Evolutionary conservation across 441 rosid species (phyloP).

Genomic region (Isatis lusitanica): DNA sequence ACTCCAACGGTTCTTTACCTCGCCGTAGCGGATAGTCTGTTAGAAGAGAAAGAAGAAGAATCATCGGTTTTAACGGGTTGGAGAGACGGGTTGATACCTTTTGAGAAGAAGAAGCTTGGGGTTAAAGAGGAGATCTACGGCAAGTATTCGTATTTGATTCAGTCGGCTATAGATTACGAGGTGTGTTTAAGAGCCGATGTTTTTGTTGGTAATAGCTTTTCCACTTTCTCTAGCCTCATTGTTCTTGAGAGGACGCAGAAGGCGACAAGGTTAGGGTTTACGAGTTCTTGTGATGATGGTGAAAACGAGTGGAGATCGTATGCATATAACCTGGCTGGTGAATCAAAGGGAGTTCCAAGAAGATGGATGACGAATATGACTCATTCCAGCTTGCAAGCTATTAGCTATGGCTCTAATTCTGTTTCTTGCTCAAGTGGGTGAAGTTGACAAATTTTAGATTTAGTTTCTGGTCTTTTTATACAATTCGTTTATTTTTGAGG

Average conservation of each 20-base stretch:
- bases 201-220: slow-evolving; percentile 88
- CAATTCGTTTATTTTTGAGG: slow-evolving; percentile 29
- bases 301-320: slow-evolving; percentile 78
- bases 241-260: slow-evolving; percentile 89
- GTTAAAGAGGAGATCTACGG: slow-evolving; percentile 59
- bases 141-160: slow-evolving; percentile 78
- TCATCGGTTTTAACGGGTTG: slow-evolving; percentile 71
- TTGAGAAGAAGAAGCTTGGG: slow-evolving; percentile 80
- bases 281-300: slow-evolving; percentile 50
- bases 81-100: slow-evolving; percentile 69
- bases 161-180: slow-evolving; percentile 91
- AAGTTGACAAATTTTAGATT: slow-evolving; percentile 8
- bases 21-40: slow-evolving; percentile 85
- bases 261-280: slow-evolving; percentile 57
- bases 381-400: slow-evolving; percentile 69
- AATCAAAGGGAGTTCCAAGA: slow-evolving; percentile 54
- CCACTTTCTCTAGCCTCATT: slow-evolving; percentile 92
- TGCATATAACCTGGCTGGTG: slow-evolving; percentile 77
- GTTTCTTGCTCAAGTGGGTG: slow-evolving; percentile 60
- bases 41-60: slow-evolving; percentile 48
- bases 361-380: slow-evolving; percentile 92
- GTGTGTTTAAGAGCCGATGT: slow-evolving; percentile 84
- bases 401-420: slow-evolving; percentile 75
- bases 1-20: slow-evolving; percentile 67
- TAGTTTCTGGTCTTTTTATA: slow-evolving; percentile 14